Evolutionary conservation across 129 eudicot species (phyloP), one percentile per base, ranked within the genome.

Genomic region (Flaveria bidentis): DNA sequence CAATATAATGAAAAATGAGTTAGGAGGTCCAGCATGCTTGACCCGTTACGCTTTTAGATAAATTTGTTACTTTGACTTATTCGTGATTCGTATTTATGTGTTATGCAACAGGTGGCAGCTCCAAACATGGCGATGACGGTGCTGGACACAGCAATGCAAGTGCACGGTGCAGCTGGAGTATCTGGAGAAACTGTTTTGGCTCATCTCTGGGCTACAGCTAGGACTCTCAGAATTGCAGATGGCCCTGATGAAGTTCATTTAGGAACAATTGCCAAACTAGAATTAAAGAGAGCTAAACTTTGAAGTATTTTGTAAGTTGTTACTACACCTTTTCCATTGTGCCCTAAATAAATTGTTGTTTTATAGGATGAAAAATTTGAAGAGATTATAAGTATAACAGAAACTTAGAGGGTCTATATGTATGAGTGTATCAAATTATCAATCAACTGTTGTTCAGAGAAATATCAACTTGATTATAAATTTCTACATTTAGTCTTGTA

Each of bases 201-300:
- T 14, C 97, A 86, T 78, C 96, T 95, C 15, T 95, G 89, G 85
- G 97, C 99, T 41, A 78, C 92, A 2, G 81, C 97, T 12, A 86
- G 99, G 76, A 95, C 99, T 14, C 83, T 95, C 16, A 87, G 99
- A 70, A 89, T 95, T 33, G 99, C 99, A 13, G 99, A 95, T 86
- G 99, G 99, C 10, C 99, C 99, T 0, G 97, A 95, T 73, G 99
- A 95, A 76, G 99, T 95, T 57, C 97, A 95, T 79, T 39, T 95
- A 79, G 99, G 94, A 12, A 95, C 99, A 9, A 95, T 95, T 56
- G 99, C 94, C 16, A 95, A 95, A 72, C 22, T 91, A 42, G 99
- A 95, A 80, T 60, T 95, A 17, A 85, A 74, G 70, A 89, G 84
- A 79, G 92, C 98, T 60, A 88, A 84, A 87, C 91, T 94, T 69